Base-by-base conservation (phyloP, 805 yeast species). In the Suhomyces kilbournensis region DNA sequence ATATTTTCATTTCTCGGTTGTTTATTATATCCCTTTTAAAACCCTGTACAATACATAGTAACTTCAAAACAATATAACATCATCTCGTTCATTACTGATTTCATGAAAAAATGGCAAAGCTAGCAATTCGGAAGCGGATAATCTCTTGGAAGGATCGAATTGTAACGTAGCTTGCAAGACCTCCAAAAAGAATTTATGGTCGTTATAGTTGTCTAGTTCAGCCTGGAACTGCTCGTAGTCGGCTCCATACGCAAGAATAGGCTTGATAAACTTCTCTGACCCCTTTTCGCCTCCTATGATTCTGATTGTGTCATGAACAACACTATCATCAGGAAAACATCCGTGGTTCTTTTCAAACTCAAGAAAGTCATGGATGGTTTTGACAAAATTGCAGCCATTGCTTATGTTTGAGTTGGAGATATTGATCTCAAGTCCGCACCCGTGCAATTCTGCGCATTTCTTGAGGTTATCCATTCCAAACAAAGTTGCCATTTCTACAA, bases 371-470 rank as follows among this genome's bases (percentile, higher is more conserved):
- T 61, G 51, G 15, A 74, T 53, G 10, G 74, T 55, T 49, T 67
- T 66, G 35, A 66, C 55, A 46, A 75, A 59, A 51, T 73, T 72
- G 2, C 77, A 76, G 22, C 38, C 39, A 53, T 61, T 65, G 47
- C 50, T 58, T 10, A 53, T 61, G 15, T 53, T 55, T 28, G 51
- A 55, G 43, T 55, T 55, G 28, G 53, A 64, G 52, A 64, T 58
- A 50, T 60, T 66, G 35, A 75, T 76, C 53, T 91, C 97, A 48
- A 93, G 80, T 0, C 91, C 94, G 49, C 92, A 78, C 0, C 98
- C 98, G 72, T 94, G 99, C 39, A 90, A 67, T 52, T 81, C 80
- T 5, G 97, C 96, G 61, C 91, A 84, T 56, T 83, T 81, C 56
- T 83, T 82, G 81, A 94, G 78, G 57, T 81, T 82, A 9, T 79